These are phyloP conservation scores for Decorospora gaudefroyi DNA, from an alignment of 2,329 filamentous ascomycete genomes.

Conservation along the genomic window DNA sequence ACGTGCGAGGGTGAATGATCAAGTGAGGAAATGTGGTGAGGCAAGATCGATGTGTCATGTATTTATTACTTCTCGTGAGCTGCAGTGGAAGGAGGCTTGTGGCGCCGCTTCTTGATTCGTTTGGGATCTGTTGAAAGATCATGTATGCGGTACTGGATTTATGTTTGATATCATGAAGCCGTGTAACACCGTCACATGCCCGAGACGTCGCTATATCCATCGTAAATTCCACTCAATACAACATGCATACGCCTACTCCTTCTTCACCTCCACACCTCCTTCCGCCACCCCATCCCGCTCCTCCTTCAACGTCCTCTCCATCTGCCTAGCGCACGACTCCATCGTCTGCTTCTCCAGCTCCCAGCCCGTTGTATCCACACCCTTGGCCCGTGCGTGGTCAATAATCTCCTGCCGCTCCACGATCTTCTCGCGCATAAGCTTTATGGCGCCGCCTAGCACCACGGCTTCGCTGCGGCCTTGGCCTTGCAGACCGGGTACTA, in stretches of 20 bases:
- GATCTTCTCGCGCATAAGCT: slow-evolving; percentile 51
- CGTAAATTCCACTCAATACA: no score
- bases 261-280: slow-evolving; percentile 20
- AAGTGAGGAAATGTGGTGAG: background rate
- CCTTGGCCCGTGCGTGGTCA: slow-evolving; percentile 44
- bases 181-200: no score
- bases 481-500: slow-evolving; percentile 81
- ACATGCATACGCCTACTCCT: slow-evolving; percentile 1
- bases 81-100: no score
- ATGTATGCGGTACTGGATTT: no score
- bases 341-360: slow-evolving; percentile 40
- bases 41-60: no score
- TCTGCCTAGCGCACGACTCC: slow-evolving; percentile 33
- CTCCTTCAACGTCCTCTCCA: slow-evolving; percentile 30
- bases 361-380: slow-evolving; percentile 40
- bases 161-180: no score
- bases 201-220: no score
- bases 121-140: no score
- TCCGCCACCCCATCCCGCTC: slow-evolving; percentile 19
- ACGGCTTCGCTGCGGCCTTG: slow-evolving; percentile 83
- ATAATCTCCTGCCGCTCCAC: slow-evolving; percentile 44
- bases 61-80: no score
- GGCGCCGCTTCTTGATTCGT: no score
- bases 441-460: slow-evolving; percentile 66
- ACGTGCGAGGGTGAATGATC: slow-evolving; percentile 22